These are phyloP conservation scores for Lumnitzera littorea DNA, from an alignment of 345 rosid genomes.

Conservation along the genomic window DNA sequence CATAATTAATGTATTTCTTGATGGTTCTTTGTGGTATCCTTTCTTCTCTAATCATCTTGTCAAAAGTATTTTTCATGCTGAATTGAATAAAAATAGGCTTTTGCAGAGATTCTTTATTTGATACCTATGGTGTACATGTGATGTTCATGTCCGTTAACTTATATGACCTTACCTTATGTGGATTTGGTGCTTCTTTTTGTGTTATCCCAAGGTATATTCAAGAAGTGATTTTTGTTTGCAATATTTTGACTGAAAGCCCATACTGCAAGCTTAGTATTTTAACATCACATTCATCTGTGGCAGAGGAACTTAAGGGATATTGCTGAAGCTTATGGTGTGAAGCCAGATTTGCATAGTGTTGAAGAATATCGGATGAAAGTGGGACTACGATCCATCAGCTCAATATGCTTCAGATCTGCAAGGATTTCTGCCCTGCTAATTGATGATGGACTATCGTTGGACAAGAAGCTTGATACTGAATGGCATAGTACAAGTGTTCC, in stretches of 20 bases:
- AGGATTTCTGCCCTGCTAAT: conserved; percentile 69
- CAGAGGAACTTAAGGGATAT: conserved; percentile 83
- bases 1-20: too few species aligned
- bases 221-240: neutral
- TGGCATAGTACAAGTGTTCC: conserved; percentile 69
- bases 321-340: conserved; percentile 63
- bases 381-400: conserved; percentile 50
- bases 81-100: too few species aligned
- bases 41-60: too few species aligned
- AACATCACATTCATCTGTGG: conserved; percentile 4
- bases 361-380: conserved; percentile 51
- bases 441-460: conserved; percentile 82
- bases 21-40: too few species aligned
- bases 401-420: conserved; percentile 66
- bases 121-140: too few species aligned
- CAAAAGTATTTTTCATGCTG: too few species aligned
- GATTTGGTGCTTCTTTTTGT: too few species aligned
- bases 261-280: neutral
- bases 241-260: neutral
- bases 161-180: too few species aligned
- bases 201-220: neutral
- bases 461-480: conserved; percentile 54
- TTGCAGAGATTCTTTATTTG: too few species aligned
- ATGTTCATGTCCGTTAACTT: too few species aligned
- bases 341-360: conserved; percentile 46